phyloP scores from a whole-genome alignment of 441 rosid species.

The Eutrema salsugineum region DNA sequence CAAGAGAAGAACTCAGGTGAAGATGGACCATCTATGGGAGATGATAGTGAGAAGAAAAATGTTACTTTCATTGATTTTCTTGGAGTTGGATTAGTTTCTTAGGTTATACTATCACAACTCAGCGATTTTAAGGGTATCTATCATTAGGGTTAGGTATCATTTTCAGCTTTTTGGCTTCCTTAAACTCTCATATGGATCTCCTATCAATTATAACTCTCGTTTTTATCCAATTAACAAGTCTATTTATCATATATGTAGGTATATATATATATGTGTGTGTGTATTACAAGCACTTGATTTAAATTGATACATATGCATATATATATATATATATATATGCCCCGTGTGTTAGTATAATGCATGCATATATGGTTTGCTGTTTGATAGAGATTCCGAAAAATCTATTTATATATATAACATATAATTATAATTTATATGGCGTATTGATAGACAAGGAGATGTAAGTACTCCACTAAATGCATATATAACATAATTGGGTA shows the following conservation, averaged over 20 bases:
- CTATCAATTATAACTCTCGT: slow-evolving; percentile 20
- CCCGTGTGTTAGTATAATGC: neutral
- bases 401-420: neutral
- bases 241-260: neutral
- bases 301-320: neutral
- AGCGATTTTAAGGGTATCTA: neutral
- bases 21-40: slow-evolving; percentile 31
- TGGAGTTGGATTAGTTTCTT: slow-evolving; percentile 52
- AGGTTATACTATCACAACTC: slow-evolving; percentile 21
- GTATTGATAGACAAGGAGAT: neutral
- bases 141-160: slow-evolving; percentile 34
- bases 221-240: neutral
- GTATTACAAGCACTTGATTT: neutral
- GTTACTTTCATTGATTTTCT: slow-evolving; percentile 61
- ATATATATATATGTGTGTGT: neutral
- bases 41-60: slow-evolving; percentile 28
- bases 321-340: neutral
- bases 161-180: slow-evolving; percentile 30
- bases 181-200: slow-evolving; percentile 14
- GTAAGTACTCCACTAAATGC: neutral
- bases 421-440: neutral
- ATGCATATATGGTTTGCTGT: neutral
- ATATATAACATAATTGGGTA: neutral
- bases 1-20: slow-evolving; percentile 11
- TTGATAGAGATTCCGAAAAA: neutral